Evolutionary conservation across 306 rosid species (phyloP).

Genomic region (Styphnolobium japonicum): DNA sequence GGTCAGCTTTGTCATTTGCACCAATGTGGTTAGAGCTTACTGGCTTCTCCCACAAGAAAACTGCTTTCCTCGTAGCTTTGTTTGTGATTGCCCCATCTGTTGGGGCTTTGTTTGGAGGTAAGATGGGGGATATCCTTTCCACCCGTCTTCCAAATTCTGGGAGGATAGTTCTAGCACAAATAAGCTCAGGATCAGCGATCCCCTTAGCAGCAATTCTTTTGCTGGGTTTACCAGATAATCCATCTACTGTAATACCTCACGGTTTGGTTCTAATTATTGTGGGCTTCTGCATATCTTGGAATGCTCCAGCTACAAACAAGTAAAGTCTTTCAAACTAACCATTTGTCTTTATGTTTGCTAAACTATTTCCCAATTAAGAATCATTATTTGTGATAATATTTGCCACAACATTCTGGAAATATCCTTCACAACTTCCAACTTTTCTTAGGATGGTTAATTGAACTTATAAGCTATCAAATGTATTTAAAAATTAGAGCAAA

Average conservation of each 20-base stretch:
- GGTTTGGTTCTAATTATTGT: constrained; percentile 51
- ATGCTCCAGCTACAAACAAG: constrained; percentile 86
- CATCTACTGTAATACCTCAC: constrained; percentile 50
- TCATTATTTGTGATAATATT: not conserved
- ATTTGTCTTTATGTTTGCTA: not conserved
- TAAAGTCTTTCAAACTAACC: constrained; percentile 31
- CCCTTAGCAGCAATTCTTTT: constrained; percentile 68
- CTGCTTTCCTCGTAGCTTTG: constrained; percentile 74
- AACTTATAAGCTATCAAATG: not conserved
- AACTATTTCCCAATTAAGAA: not conserved
- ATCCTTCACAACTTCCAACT: not conserved
- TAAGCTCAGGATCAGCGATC: constrained; percentile 85
- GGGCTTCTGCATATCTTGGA: constrained; percentile 80
- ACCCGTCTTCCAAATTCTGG: constrained; percentile 71
- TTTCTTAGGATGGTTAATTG: not conserved
- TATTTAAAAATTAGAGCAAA: not conserved
- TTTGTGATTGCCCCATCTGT: constrained; percentile 71
- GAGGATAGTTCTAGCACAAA: constrained; percentile 82
- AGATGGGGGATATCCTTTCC: constrained; percentile 82
- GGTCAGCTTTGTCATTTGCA: constrained; percentile 87
- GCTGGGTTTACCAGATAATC: constrained; percentile 49
- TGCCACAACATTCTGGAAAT: not conserved
- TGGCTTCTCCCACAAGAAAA: constrained; percentile 76
- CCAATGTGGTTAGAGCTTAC: constrained; percentile 96
- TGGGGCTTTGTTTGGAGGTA: constrained; percentile 92